Percentiles rank a stretch among this genome's conserved stretches.
Evolutionary conservation across 2,329 filamentous ascomycete genomes (phyloP).

Genomic region (Arthrobotrys sphaeroides): DNA sequence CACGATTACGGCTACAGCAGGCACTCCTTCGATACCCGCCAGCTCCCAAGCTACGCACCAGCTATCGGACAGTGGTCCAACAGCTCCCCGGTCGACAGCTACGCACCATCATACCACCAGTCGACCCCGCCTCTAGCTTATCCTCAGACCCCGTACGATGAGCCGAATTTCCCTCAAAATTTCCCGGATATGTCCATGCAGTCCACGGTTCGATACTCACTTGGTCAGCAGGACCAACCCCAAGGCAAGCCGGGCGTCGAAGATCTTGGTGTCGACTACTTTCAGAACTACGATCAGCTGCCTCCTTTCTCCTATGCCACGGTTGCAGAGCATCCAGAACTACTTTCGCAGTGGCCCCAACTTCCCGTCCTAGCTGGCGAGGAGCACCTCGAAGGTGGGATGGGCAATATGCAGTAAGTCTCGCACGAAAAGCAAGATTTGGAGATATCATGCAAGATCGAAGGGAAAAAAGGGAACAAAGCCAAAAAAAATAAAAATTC

Average conservation of each 20-base stretch:
- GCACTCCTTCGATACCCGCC: constrained; percentile 48
- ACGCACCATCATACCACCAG: constrained; percentile 51
- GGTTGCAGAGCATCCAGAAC: constrained; percentile 54
- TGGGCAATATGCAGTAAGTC: constrained; percentile 45
- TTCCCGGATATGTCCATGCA: constrained; percentile 53
- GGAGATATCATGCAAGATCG: no score
- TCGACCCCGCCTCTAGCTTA: constrained; percentile 47
- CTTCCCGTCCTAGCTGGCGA: constrained; percentile 50
- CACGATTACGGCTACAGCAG: constrained; percentile 43
- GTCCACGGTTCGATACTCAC: constrained; percentile 42
- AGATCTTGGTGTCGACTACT: constrained; percentile 49
- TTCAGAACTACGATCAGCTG: constrained; percentile 52
- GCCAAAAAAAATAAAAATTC: constrained; percentile 18
- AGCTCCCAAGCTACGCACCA: constrained; percentile 49
- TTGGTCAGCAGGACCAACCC: constrained; percentile 41
- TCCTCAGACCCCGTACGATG: constrained; percentile 51
- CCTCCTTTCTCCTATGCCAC: constrained; percentile 51
- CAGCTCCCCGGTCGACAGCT: constrained; percentile 50
- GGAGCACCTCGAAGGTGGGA: constrained; percentile 49
- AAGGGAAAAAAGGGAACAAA: no score
- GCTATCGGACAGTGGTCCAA: constrained; percentile 52
- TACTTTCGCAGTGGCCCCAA: constrained; percentile 52
- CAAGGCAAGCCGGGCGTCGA: constrained; percentile 42
- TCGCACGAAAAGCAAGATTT: not conserved
- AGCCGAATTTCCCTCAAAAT: constrained; percentile 45